These are phyloP conservation scores for Neonectria faginata DNA, from an alignment of 2,329 filamentous ascomycete species.

Conservation along the genomic window DNA sequence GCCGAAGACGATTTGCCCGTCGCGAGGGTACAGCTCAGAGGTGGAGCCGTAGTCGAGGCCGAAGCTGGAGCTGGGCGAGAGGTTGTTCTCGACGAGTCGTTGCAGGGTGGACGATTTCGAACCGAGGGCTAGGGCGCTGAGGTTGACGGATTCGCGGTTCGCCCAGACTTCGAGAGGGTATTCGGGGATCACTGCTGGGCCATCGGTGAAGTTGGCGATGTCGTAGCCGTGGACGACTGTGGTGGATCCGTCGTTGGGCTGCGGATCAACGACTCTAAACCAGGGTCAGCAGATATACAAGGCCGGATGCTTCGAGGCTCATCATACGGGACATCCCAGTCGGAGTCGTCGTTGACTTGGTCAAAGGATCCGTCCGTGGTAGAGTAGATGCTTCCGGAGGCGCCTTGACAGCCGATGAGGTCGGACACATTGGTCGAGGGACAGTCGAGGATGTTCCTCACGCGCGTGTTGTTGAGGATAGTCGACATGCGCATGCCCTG, in stretches of 20 bases:
- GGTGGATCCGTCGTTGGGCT: slow-evolving; percentile 19
- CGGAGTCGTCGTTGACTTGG: slow-evolving; percentile 17
- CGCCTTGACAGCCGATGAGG: slow-evolving; percentile 25
- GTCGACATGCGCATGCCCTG: slow-evolving; percentile 24
- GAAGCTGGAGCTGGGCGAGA: slow-evolving; percentile 10
- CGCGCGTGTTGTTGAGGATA: slow-evolving; percentile 26
- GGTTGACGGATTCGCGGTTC: slow-evolving; percentile 19
- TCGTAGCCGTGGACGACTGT: slow-evolving; percentile 24
- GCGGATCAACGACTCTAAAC: slow-evolving; percentile 6
- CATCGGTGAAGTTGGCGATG: slow-evolving; percentile 22
- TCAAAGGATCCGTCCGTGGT: slow-evolving; percentile 10
- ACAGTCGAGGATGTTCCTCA: slow-evolving; percentile 24
- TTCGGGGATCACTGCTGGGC: slow-evolving; percentile 5
- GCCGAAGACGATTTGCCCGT: slow-evolving; percentile 21
- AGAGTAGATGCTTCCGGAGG: slow-evolving; percentile 25
- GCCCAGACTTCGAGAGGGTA: slow-evolving; percentile 26
- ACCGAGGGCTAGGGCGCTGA: slow-evolving; percentile 22
- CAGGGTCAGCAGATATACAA: neutral
- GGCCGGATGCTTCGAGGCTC: too few species aligned
- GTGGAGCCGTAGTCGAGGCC: slow-evolving; percentile 26
- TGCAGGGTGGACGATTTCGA: slow-evolving; percentile 20
- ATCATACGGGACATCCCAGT: slow-evolving; percentile 23
- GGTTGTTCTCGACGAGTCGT: slow-evolving; percentile 6
- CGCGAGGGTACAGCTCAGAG: slow-evolving; percentile 19
- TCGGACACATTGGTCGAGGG: slow-evolving; percentile 17